Conservation (phyloP, 495 filamentous ascomycete genomes). For the Pseudevernia furfuracea region DNA sequence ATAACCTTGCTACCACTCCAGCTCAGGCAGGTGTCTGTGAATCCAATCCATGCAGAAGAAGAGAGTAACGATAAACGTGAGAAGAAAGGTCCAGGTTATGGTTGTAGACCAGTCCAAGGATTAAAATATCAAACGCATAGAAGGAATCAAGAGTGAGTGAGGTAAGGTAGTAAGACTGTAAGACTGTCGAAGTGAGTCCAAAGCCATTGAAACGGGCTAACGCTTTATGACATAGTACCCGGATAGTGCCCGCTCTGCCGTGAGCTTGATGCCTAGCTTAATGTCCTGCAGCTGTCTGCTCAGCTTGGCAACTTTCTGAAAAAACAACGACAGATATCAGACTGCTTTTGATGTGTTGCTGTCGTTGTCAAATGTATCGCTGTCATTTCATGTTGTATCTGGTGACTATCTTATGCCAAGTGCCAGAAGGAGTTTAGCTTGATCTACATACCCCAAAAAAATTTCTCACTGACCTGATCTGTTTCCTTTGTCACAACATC, state of each 20-base stretch:
- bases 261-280: neutral
- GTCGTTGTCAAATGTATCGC: neutral
- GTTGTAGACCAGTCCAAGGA: neutral
- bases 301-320: neutral
- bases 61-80: neutral
- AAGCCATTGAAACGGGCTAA: neutral
- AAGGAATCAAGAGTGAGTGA: neutral
- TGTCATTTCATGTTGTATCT: neutral
- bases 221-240: neutral
- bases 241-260: neutral
- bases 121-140: neutral
- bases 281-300: neutral
- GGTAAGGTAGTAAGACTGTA: no score
- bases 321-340: neutral
- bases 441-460: neutral
- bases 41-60: neutral
- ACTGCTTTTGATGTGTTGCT: neutral
- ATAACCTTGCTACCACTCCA: conserved; percentile 37
- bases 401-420: conserved; percentile 1
- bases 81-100: neutral
- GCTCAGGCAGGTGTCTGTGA: neutral
- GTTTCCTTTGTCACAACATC: conserved; percentile 5
- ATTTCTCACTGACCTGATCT: neutral
- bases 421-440: conserved; percentile 7
- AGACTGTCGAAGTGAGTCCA: no score